phyloP scores from a whole-genome alignment of 768 basidiomycete species.

The Collybiopsis luxurians region DNA sequence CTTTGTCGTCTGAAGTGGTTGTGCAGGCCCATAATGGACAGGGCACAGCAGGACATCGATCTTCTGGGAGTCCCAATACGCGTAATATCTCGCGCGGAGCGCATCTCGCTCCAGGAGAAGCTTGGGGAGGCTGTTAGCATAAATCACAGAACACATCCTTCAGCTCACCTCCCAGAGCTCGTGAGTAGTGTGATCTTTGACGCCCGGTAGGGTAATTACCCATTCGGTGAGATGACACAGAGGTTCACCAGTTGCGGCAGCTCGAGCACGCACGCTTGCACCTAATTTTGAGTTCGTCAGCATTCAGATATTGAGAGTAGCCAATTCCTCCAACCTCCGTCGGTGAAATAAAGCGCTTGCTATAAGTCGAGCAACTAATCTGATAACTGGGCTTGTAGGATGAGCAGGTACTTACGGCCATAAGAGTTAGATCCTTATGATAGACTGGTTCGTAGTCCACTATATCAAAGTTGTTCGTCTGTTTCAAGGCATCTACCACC shows the following conservation, averaged over 20 bases:
- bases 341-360: conserved; percentile 35
- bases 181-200: conserved; percentile 20
- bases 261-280: conserved; percentile 4
- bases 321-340: conserved; percentile 26
- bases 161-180: conserved; percentile 27
- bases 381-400: too few relatives aligned
- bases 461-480: conserved; percentile 30
- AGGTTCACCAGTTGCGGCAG: conserved; percentile 1
- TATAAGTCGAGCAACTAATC: conserved; percentile 9
- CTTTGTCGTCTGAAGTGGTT: conserved; percentile 31
- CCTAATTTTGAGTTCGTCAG: neutral
- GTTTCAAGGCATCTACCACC: conserved; percentile 31
- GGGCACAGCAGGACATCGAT: conserved; percentile 41
- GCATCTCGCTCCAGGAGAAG: conserved; percentile 22
- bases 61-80: conserved; percentile 34
- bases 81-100: conserved; percentile 30
- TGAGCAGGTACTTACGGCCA: conserved; percentile 35
- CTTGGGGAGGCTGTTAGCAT: conserved; percentile 13
- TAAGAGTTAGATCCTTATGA: conserved; percentile 29
- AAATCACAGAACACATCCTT: too few relatives aligned
- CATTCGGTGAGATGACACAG: conserved; percentile 24
- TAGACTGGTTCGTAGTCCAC: conserved; percentile 32
- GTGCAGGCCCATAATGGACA: conserved; percentile 30
- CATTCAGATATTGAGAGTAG: neutral
- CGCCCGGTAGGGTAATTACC: conserved; percentile 25